These are phyloP conservation scores for Xylaria scruposa DNA, from an alignment of 495 filamentous ascomycete species.

Conservation along the genomic window DNA sequence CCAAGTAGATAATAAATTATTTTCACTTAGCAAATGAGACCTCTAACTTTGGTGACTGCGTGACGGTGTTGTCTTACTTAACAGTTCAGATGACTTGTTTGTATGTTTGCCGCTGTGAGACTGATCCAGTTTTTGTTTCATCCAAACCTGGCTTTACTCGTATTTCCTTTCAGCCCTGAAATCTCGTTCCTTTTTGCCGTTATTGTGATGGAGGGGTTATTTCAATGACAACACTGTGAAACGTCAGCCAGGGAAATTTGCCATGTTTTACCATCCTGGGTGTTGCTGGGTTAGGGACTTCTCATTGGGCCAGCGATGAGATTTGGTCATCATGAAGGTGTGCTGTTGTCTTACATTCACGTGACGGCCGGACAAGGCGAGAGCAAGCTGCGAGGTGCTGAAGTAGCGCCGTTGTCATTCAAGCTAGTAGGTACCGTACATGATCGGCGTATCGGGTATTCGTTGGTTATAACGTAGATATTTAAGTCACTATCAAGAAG, in stretches of 20 bases:
- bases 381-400: background rate
- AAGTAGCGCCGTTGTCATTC: background rate
- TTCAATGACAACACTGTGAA: too few species aligned
- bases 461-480: conserved; percentile 2
- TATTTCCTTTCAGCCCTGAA: background rate
- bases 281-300: background rate
- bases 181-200: too few species aligned
- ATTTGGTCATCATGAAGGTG: background rate
- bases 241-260: background rate
- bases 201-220: too few species aligned
- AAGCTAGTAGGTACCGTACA: background rate
- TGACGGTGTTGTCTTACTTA: background rate
- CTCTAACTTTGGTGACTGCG: background rate
- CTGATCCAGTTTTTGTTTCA: background rate
- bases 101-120: background rate
- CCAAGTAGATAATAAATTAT: too few species aligned
- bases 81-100: background rate
- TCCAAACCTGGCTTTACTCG: background rate
- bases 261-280: conserved; percentile 1
- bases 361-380: too few species aligned
- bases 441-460: background rate
- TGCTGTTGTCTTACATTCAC: background rate
- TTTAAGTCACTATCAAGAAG: background rate
- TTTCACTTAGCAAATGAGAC: too few species aligned
- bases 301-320: background rate